phyloP scores from a whole-genome alignment of 2,329 filamentous ascomycete species.

The Exophiala mesophila region DNA sequence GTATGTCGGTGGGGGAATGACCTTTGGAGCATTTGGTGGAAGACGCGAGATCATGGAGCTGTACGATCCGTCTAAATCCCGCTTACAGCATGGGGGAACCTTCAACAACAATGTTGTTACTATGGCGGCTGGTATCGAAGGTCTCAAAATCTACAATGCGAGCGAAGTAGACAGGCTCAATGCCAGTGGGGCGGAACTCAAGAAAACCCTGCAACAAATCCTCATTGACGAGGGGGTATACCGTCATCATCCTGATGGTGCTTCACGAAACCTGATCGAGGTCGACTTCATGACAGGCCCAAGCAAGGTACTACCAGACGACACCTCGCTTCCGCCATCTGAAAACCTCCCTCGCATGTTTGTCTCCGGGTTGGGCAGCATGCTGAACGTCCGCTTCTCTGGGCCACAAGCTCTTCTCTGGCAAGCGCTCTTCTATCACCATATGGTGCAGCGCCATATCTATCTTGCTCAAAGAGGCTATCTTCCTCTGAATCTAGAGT shows the following conservation, averaged over 20 bases:
- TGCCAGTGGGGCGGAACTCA: conserved; percentile 24
- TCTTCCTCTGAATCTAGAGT: conserved; percentile 25
- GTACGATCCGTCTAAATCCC: conserved; percentile 45
- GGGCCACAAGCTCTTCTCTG: conserved; percentile 14
- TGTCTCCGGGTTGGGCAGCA: conserved; percentile 29
- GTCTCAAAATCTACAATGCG: conserved; percentile 23
- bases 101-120: conserved; percentile 63
- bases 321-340: conserved; percentile 3
- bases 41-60: conserved; percentile 52
- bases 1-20: conserved; percentile 60
- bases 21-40: conserved; percentile 63
- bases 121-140: conserved; percentile 51
- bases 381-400: conserved; percentile 27
- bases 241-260: neutral
- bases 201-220: conserved; percentile 10
- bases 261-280: conserved; percentile 2
- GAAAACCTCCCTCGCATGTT: conserved; percentile 19
- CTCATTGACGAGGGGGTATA: conserved; percentile 8
- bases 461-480: conserved; percentile 27
- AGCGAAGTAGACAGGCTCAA: conserved; percentile 22
- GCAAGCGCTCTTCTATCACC: conserved; percentile 25
- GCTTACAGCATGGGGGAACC: conserved; percentile 55
- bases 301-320: neutral
- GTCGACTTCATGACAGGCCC: neutral
- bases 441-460: conserved; percentile 24